These are phyloP conservation scores for Carpinus fangiana DNA, from an alignment of 306 rosid species.

Conservation along the genomic window DNA sequence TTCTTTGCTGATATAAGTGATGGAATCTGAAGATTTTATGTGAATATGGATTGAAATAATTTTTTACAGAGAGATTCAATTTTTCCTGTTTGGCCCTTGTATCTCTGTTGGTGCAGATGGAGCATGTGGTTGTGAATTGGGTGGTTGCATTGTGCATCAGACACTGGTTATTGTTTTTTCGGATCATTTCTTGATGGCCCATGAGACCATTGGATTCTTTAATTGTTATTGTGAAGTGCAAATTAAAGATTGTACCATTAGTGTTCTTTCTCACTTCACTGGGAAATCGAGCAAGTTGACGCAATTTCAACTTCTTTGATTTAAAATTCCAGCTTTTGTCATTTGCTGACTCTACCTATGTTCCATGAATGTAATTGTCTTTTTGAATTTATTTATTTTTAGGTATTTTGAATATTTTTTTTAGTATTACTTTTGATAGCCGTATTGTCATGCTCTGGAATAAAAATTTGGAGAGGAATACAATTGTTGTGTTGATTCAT, in stretches of 20 bases:
- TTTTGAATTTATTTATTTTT: background rate
- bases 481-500: background rate
- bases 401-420: background rate
- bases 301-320: background rate
- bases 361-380: background rate
- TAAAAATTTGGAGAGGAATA: too few species aligned
- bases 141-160: slow-evolving; percentile 31
- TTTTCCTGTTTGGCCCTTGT: background rate
- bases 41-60: slow-evolving; percentile 22
- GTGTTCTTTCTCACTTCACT: background rate
- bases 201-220: slow-evolving; percentile 12
- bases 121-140: slow-evolving; percentile 19
- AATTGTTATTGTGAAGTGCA: slow-evolving; percentile 11
- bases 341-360: background rate
- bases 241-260: background rate
- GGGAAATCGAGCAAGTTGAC: background rate
- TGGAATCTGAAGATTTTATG: slow-evolving; percentile 18
- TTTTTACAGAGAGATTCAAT: slow-evolving; percentile 13
- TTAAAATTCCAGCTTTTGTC: background rate
- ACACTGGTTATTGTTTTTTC: slow-evolving; percentile 8
- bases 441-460: background rate
- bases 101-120: background rate
- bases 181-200: slow-evolving; percentile 15
- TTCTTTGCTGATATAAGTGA: slow-evolving; percentile 23
- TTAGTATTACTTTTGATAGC: background rate